A percentile compares a stretch with the other conserved stretches of the same genome.
These are phyloP conservation scores for Phytophthora hybrid DNA, from an alignment of 352 stramenopile genomes.

Conservation along the genomic window DNA sequence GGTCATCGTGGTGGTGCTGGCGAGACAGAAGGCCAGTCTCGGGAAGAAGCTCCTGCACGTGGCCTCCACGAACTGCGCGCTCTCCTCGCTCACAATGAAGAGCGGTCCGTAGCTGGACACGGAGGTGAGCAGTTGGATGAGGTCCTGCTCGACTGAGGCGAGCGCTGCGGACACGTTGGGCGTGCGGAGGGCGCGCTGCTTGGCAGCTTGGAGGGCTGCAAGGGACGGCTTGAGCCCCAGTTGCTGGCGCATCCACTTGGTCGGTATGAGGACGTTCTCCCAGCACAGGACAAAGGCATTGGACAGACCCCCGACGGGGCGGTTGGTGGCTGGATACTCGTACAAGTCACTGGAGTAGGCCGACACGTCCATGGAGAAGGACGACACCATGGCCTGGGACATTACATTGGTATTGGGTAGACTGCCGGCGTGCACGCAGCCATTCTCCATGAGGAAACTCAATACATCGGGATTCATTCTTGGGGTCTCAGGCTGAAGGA, in stretches of 20 bases:
- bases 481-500: constrained; percentile 7
- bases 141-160: constrained; percentile 63
- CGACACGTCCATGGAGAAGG: constrained; percentile 71
- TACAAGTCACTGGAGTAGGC: constrained; percentile 67
- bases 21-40: constrained; percentile 66
- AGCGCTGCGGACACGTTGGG: constrained; percentile 59
- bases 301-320: constrained; percentile 30
- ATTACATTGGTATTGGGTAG: constrained; percentile 37
- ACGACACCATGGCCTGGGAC: constrained; percentile 63
- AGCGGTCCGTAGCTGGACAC: constrained; percentile 59
- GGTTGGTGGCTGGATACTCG: constrained; percentile 52
- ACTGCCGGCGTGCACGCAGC: neutral
- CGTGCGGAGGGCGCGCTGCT: constrained; percentile 53
- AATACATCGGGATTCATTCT: constrained; percentile 45
- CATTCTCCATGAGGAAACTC: constrained; percentile 40
- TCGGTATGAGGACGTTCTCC: constrained; percentile 71
- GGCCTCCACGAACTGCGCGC: constrained; percentile 65
- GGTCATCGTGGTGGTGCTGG: constrained; percentile 54
- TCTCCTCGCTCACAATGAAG: constrained; percentile 76
- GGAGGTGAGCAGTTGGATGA: constrained; percentile 60
- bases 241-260: constrained; percentile 71
- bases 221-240: constrained; percentile 53
- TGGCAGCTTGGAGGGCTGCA: constrained; percentile 53
- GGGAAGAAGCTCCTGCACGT: constrained; percentile 74
- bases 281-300: constrained; percentile 77